phyloP scores from a whole-genome alignment of 345 rosid species.

The Citrus sp. region DNA sequence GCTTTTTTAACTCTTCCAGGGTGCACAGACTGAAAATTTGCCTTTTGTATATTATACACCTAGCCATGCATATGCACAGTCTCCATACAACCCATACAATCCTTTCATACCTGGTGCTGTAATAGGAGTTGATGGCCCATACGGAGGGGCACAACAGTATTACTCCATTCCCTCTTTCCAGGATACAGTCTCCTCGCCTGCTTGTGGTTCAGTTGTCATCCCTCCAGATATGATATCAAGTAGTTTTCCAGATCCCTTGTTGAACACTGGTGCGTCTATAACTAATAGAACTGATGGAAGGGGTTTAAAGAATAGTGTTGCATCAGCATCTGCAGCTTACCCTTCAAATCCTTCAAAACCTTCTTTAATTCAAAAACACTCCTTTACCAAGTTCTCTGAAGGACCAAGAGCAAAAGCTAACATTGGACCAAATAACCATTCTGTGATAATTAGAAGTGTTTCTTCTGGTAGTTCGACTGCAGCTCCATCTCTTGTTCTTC shows the following conservation, averaged over 20 bases:
- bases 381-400: constrained; percentile 40
- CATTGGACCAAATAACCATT: constrained; percentile 44
- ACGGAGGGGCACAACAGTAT: constrained; percentile 60
- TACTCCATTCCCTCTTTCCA: constrained; percentile 63
- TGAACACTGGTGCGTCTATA: constrained; percentile 39
- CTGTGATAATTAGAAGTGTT: constrained; percentile 35
- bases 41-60: constrained; percentile 87
- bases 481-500: constrained; percentile 34
- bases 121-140: constrained; percentile 59
- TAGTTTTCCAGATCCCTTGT: constrained; percentile 41
- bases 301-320: constrained; percentile 37
- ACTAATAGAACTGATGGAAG: constrained; percentile 44
- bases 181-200: constrained; percentile 52
- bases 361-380: constrained; percentile 38
- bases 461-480: constrained; percentile 36
- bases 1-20: constrained; percentile 41
- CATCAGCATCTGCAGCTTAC: constrained; percentile 46
- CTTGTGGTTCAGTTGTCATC: constrained; percentile 50
- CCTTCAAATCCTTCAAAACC: constrained; percentile 42
- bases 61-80: constrained; percentile 75
- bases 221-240: constrained; percentile 47
- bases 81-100: constrained; percentile 88
- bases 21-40: constrained; percentile 72
- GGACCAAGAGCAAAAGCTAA: constrained; percentile 36
- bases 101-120: constrained; percentile 88